These are phyloP conservation scores for Naganishia sp. DNA, from an alignment of 1,284 basidiomycete species.

Conservation along the genomic window DNA sequence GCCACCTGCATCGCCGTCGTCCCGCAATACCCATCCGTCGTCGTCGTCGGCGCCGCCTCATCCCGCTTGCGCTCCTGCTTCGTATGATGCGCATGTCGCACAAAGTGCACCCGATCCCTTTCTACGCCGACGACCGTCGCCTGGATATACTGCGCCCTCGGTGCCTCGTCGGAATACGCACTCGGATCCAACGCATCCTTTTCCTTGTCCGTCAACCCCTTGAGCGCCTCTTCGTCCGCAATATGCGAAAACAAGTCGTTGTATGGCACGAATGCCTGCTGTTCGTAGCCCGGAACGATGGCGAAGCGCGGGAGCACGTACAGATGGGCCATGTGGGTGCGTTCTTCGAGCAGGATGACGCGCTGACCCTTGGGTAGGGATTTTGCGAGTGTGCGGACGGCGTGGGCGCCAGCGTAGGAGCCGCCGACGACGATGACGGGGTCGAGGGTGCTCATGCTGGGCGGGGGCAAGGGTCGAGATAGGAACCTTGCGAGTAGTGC, in stretches of 20 bases:
- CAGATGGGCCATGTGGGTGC: constrained; percentile 60
- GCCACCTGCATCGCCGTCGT: constrained; percentile 26
- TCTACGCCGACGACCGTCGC: constrained; percentile 28
- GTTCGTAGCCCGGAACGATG: constrained; percentile 53
- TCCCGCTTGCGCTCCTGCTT: background rate
- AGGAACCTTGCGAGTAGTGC: background rate
- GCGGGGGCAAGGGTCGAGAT: too few species aligned
- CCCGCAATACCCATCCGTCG: constrained; percentile 12
- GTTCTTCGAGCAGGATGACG: constrained; percentile 68
- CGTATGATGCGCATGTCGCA: constrained; percentile 18
- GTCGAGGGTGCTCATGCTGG: constrained; percentile 12
- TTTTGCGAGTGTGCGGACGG: constrained; percentile 62
- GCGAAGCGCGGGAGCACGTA: constrained; percentile 58
- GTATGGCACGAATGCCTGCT: constrained; percentile 67
- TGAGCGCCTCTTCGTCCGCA: constrained; percentile 25
- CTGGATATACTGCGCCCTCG: constrained; percentile 32
- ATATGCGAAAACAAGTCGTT: constrained; percentile 54
- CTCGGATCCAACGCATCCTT: constrained; percentile 27
- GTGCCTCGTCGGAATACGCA: constrained; percentile 18
- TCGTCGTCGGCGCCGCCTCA: background rate
- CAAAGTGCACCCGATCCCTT: constrained; percentile 26
- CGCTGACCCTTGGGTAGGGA: constrained; percentile 64
- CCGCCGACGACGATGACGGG: constrained; percentile 31
- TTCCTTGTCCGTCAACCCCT: constrained; percentile 17
- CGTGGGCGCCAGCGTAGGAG: constrained; percentile 54